phyloP scores from a whole-genome alignment of 306 rosid genomes.

The Lathyrus sativus region DNA sequence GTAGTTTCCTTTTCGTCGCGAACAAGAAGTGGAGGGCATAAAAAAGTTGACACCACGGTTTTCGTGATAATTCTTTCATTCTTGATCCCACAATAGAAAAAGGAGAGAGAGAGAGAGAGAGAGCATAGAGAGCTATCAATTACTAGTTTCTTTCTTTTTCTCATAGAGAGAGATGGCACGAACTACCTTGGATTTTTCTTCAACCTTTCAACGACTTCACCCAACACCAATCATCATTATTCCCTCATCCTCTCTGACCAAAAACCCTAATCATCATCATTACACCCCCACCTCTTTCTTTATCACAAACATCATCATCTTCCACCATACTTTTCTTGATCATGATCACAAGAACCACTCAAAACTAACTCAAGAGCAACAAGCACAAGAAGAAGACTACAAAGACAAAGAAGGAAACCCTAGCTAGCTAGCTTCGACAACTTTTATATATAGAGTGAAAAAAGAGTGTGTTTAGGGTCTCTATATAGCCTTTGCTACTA shows the following conservation, averaged over 20 bases:
- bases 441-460: neutral
- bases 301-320: slow-evolving; percentile 46
- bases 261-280: slow-evolving; percentile 60
- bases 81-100: slow-evolving; percentile 42
- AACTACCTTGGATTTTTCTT: slow-evolving; percentile 68
- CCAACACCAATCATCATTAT: slow-evolving; percentile 72
- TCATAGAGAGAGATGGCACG: slow-evolving; percentile 40
- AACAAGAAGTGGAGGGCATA: slow-evolving; percentile 47
- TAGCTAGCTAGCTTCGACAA: slow-evolving; percentile 30
- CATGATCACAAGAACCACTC: slow-evolving; percentile 20
- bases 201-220: slow-evolving; percentile 53
- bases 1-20: slow-evolving; percentile 35
- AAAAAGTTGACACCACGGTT: slow-evolving; percentile 46
- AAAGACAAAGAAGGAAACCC: slow-evolving; percentile 51
- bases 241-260: slow-evolving; percentile 54
- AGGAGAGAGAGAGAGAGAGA: slow-evolving; percentile 29
- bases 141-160: slow-evolving; percentile 42
- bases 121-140: slow-evolving; percentile 1
- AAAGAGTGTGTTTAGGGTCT: slow-evolving; percentile 42
- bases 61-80: slow-evolving; percentile 46
- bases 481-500: slow-evolving; percentile 22
- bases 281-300: slow-evolving; percentile 54
- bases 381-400: slow-evolving; percentile 36
- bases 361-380: slow-evolving; percentile 32
- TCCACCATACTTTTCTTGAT: slow-evolving; percentile 30